A percentile compares a stretch with the other conserved stretches of the same genome.
Evolutionary conservation across 768 basidiomycete genomes (phyloP).

Genomic region (Russula vinacea): DNA sequence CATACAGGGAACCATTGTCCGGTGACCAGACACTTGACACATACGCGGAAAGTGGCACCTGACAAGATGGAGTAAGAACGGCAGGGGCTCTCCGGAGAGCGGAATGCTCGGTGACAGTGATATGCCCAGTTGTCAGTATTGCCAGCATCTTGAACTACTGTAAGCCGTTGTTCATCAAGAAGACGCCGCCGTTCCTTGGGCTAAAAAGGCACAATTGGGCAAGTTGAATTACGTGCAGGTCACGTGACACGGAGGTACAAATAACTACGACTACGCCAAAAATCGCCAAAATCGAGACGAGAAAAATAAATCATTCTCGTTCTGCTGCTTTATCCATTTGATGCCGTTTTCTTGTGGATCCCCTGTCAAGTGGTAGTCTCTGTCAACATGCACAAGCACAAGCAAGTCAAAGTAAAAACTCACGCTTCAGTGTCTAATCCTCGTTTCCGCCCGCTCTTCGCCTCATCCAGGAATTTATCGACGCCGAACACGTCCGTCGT

Average conservation of each 20-base stretch:
- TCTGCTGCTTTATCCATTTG: conserved; percentile 64
- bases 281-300: background rate
- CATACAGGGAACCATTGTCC: conserved; percentile 53
- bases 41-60: conserved; percentile 36
- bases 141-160: conserved; percentile 52
- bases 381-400: background rate
- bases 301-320: conserved; percentile 34
- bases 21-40: conserved; percentile 53
- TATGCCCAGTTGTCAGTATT: conserved; percentile 47
- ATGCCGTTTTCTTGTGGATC: conserved; percentile 62
- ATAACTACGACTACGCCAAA: background rate
- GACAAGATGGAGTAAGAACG: conserved; percentile 37
- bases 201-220: background rate
- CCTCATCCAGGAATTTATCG: conserved; percentile 95
- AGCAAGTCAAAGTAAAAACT: conserved; percentile 33
- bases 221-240: background rate
- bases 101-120: conserved; percentile 47
- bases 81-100: conserved; percentile 47
- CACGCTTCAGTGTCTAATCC: conserved; percentile 75
- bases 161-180: background rate
- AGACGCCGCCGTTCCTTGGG: background rate
- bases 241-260: conserved; percentile 10
- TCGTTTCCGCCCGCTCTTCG: conserved; percentile 91
- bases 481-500: conserved; percentile 95
- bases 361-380: conserved; percentile 37